Conservation (phyloP, 441 rosid genomes). For the Manihot esculenta region DNA sequence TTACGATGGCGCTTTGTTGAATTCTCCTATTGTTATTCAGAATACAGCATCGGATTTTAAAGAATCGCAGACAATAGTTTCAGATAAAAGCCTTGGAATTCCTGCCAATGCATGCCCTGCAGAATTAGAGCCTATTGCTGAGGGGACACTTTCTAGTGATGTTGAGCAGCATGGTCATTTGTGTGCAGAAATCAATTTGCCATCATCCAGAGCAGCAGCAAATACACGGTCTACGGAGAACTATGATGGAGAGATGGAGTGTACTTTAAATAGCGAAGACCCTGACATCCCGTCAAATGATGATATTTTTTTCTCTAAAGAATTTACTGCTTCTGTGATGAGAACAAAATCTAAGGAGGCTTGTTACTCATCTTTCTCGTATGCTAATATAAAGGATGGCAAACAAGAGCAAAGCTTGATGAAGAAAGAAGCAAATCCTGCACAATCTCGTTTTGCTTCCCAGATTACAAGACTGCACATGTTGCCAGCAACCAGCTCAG, state of each 20-base stretch:
- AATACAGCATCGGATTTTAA: constrained; percentile 33
- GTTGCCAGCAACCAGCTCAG: constrained; percentile 29
- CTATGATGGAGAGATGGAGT: constrained; percentile 45
- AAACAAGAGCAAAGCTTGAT: constrained; percentile 25
- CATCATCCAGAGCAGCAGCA: constrained; percentile 33
- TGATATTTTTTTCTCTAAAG: constrained; percentile 31
- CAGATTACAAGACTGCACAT: constrained; percentile 26
- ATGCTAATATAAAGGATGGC: constrained; percentile 32
- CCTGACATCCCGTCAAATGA: constrained; percentile 79
- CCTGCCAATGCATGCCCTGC: constrained; percentile 27
- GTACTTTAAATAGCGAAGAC: constrained; percentile 64
- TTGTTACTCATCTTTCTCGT: constrained; percentile 30
- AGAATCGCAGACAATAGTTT: constrained; percentile 25
- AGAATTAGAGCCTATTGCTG: constrained; percentile 25
- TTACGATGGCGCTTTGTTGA: constrained; percentile 52
- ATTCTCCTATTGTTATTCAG: constrained; percentile 40
- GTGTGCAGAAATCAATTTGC: constrained; percentile 32
- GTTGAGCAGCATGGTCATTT: constrained; percentile 22
- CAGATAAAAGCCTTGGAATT: constrained; percentile 24
- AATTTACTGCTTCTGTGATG: constrained; percentile 22
- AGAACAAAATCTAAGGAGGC: constrained; percentile 28
- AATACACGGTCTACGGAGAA: constrained; percentile 44
- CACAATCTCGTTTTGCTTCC: constrained; percentile 34
- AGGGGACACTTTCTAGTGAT: constrained; percentile 21
- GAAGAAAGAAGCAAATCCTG: constrained; percentile 34